Conservation (phyloP, 805 yeast species). For the Diddensiella transvaalensis region DNA sequence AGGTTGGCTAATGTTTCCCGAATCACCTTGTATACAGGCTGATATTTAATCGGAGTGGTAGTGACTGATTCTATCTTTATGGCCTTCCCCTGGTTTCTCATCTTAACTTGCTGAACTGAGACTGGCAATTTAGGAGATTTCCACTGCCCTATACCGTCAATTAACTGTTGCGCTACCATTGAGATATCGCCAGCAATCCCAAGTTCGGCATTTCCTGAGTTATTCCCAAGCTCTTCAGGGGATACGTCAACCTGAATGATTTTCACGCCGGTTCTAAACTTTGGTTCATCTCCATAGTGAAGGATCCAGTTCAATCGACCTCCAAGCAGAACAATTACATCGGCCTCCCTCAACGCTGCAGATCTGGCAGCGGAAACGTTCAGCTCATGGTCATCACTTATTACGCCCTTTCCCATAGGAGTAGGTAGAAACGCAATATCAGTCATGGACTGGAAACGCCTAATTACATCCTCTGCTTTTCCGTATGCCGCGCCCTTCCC, state of each 20-base stretch:
- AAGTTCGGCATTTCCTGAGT: constrained; percentile 36
- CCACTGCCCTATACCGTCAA: constrained; percentile 32
- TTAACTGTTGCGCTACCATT: constrained; percentile 39
- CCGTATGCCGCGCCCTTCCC: constrained; percentile 65
- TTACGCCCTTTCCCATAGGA: constrained; percentile 76
- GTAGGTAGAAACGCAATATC: constrained; percentile 62
- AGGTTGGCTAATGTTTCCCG: constrained; percentile 36
- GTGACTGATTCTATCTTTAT: constrained; percentile 32
- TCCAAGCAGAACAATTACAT: constrained; percentile 57
- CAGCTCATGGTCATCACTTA: constrained; percentile 45
- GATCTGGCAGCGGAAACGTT: constrained; percentile 66
- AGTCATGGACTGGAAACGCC: constrained; percentile 41
- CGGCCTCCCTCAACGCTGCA: constrained; percentile 52
- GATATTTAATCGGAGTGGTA: constrained; percentile 42
- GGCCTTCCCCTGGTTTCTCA: constrained; percentile 36
- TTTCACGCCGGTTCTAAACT: constrained; percentile 43
- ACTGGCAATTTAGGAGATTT: constrained; percentile 34
- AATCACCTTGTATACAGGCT: constrained; percentile 50
- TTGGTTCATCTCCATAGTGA: constrained; percentile 60
- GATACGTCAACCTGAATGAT: constrained; percentile 57
- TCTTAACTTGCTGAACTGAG: constrained; percentile 24
- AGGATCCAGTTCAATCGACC: constrained; percentile 72
- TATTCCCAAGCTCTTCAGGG: constrained; percentile 51
- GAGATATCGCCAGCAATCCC: constrained; percentile 58
- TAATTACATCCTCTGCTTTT: constrained; percentile 39